These are phyloP conservation scores for Chrysoporthe austroafricana DNA, from an alignment of 2,329 filamentous ascomycete genomes.

Conservation along the genomic window DNA sequence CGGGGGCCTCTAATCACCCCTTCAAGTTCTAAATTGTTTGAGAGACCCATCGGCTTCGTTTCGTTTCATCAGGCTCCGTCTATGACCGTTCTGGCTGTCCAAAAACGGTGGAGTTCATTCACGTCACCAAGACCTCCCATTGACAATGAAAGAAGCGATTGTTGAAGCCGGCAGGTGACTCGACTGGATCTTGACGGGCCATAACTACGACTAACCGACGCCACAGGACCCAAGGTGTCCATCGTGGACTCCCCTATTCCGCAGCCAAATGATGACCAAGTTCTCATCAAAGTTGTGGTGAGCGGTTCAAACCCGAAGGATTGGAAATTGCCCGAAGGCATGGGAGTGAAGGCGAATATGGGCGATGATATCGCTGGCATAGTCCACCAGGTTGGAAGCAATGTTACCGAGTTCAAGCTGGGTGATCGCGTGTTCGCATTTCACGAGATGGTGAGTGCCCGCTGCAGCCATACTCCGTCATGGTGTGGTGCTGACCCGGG, in stretches of 20 bases:
- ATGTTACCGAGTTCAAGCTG: conserved; percentile 60
- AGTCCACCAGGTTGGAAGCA: conserved; percentile 56
- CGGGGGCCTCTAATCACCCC: neutral
- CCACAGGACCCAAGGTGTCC: conserved; percentile 39
- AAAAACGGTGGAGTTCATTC: neutral
- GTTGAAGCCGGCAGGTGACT: conserved; percentile 11
- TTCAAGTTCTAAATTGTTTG: no score
- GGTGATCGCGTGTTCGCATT: conserved; percentile 63
- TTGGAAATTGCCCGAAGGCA: conserved; percentile 43
- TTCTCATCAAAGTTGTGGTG: conserved; percentile 48
- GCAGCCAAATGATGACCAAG: conserved; percentile 42
- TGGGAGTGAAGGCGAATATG: conserved; percentile 41
- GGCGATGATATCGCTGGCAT: conserved; percentile 61
- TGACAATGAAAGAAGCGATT: conserved; percentile 25
- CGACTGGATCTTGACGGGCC: neutral
- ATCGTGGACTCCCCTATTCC: conserved; percentile 47
- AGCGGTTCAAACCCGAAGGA: conserved; percentile 54
- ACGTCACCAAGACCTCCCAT: neutral
- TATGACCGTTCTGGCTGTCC: neutral
- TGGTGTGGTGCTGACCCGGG: no score
- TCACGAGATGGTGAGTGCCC: conserved; percentile 41
- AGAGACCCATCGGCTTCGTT: neutral
- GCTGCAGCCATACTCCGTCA: neutral
- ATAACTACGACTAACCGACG: no score
- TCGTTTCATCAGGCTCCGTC: neutral